Conservation (phyloP, 192 early-diverging fungal genomes). For the Phycomyces blakesleeanus region DNA sequence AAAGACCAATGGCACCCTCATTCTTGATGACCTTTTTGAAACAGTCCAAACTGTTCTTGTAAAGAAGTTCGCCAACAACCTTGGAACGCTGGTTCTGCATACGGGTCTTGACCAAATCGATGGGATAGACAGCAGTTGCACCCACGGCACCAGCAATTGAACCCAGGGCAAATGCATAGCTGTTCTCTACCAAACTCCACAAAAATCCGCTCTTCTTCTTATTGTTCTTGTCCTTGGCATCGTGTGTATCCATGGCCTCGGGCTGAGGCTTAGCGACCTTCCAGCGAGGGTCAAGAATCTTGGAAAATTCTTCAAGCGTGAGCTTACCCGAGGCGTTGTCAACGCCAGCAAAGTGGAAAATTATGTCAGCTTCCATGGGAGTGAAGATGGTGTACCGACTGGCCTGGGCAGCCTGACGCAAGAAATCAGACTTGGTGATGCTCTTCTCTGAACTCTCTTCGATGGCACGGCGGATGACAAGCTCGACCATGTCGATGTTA, state of each 20-base stretch:
- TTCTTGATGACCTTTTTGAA: constrained; percentile 92
- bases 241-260: constrained; percentile 1
- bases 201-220: constrained; percentile 24
- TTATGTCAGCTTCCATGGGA: constrained; percentile 71
- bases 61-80: constrained; percentile 85
- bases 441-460: constrained; percentile 42
- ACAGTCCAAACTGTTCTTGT: constrained; percentile 95
- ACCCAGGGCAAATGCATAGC: constrained; percentile 67
- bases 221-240: background rate
- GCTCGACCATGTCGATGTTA: constrained; percentile 68
- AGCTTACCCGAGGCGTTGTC: constrained; percentile 46
- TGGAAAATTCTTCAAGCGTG: constrained; percentile 44
- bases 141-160: constrained; percentile 91
- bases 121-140: constrained; percentile 92
- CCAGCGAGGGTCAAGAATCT: constrained; percentile 55
- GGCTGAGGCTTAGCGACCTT: constrained; percentile 23
- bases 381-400: constrained; percentile 60
- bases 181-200: constrained; percentile 28
- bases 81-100: constrained; percentile 97
- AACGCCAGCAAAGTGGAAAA: constrained; percentile 64
- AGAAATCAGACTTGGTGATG: constrained; percentile 63
- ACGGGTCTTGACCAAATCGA: constrained; percentile 97
- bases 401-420: constrained; percentile 49
- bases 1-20: constrained; percentile 87
- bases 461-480: constrained; percentile 53